These are phyloP conservation scores for Beauveria asiatica DNA, from an alignment of 2,329 filamentous ascomycete genomes.

Conservation along the genomic window DNA sequence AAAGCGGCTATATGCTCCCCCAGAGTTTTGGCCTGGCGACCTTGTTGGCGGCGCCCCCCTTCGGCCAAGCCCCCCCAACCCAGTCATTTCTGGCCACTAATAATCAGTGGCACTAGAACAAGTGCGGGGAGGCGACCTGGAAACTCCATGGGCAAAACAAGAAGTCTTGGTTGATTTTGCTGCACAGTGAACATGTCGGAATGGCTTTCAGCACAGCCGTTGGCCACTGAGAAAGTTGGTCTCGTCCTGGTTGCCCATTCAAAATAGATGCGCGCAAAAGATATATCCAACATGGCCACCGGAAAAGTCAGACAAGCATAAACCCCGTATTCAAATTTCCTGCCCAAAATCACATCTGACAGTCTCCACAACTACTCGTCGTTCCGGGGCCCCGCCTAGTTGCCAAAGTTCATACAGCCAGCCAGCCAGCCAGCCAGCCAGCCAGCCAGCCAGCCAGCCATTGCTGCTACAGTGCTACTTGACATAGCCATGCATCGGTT, in stretches of 20 bases:
- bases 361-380: constrained; percentile 4
- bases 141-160: not conserved
- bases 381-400: constrained; percentile 4
- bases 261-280: too few species aligned
- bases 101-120: not conserved
- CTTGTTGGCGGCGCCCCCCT: not conserved
- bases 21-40: not conserved
- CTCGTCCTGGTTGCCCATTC: too few species aligned
- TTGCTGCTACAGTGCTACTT: not conserved
- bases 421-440: not conserved
- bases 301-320: not conserved
- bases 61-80: constrained; percentile 4
- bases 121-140: not conserved
- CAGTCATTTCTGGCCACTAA: not conserved
- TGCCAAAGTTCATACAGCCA: not conserved
- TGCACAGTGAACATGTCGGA: too few species aligned
- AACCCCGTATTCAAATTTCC: not conserved
- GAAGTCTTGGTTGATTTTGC: too few species aligned
- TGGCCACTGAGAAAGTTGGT: too few species aligned
- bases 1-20: constrained; percentile 5
- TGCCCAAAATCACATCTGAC: constrained; percentile 1
- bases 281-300: too few species aligned
- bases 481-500: not conserved
- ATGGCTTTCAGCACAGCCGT: too few species aligned
- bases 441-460: not conserved